phyloP scores from a whole-genome alignment of 352 stramenopile genomes.

The Pythium phragmitis region DNA sequence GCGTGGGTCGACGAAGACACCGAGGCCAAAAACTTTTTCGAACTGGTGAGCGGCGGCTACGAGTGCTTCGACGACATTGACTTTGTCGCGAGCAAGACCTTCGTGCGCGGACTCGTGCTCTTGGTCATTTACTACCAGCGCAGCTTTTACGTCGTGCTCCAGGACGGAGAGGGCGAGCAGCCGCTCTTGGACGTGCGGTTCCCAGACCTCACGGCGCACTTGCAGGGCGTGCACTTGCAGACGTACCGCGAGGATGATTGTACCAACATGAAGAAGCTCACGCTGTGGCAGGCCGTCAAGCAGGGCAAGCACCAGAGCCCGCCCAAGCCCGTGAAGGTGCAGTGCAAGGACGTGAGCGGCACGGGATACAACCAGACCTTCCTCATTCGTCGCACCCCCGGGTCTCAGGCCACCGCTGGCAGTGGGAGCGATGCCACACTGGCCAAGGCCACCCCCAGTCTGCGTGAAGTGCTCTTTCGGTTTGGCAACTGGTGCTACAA shows the following conservation, averaged over 20 bases:
- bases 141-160: constrained; percentile 91
- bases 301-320: constrained; percentile 56
- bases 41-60: constrained; percentile 89
- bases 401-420: background rate
- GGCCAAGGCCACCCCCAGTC: constrained; percentile 34
- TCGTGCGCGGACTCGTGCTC: constrained; percentile 78
- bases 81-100: constrained; percentile 86
- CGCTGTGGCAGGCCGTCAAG: constrained; percentile 85
- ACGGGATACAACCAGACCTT: constrained; percentile 85
- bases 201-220: constrained; percentile 85
- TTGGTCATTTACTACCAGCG: constrained; percentile 85
- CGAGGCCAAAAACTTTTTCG: constrained; percentile 88
- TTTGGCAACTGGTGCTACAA: constrained; percentile 97
- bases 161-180: constrained; percentile 89
- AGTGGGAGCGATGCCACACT: background rate
- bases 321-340: constrained; percentile 76
- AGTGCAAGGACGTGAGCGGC: constrained; percentile 83
- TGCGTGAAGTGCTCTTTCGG: constrained; percentile 92
- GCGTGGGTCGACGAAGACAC: constrained; percentile 90
- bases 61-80: constrained; percentile 86
- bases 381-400: constrained; percentile 67
- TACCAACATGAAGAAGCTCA: constrained; percentile 92
- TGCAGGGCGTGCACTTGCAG: constrained; percentile 89
- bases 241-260: constrained; percentile 77
- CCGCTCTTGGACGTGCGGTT: constrained; percentile 94